These are phyloP conservation scores for Aspergillus homomorphus DNA, from an alignment of 495 filamentous ascomycete species.

Conservation along the genomic window DNA sequence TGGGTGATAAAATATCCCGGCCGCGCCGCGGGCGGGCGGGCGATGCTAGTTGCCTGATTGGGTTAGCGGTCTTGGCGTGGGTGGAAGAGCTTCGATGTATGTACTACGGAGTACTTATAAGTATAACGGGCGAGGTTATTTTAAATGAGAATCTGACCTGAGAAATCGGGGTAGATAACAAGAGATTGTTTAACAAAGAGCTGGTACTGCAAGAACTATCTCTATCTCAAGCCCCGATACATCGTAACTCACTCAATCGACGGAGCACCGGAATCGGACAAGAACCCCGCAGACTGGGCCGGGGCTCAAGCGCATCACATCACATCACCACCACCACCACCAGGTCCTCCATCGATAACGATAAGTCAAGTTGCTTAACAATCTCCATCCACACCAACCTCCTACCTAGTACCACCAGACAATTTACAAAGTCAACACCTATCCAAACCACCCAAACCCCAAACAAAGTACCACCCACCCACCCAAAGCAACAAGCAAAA, in stretches of 20 bases:
- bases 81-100: not conserved
- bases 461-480: not conserved
- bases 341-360: not conserved
- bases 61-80: conserved; percentile 2
- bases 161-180: too few relatives aligned
- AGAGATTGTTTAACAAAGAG: too few relatives aligned
- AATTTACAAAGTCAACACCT: not conserved
- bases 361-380: conserved; percentile 1
- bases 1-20: not conserved
- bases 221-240: too few relatives aligned
- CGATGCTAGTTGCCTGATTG: conserved; percentile 1
- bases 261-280: too few relatives aligned
- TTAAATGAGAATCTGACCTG: too few relatives aligned
- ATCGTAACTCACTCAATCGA: too few relatives aligned
- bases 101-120: not conserved
- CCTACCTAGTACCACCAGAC: too few relatives aligned
- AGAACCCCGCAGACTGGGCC: too few relatives aligned
- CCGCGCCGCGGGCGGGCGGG: not conserved
- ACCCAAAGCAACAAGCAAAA: not conserved
- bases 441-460: conserved; percentile 2
- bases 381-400: not conserved
- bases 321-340: not conserved
- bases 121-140: too few relatives aligned
- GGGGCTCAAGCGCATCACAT: too few relatives aligned
- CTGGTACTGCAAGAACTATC: too few relatives aligned